Percentiles rank a stretch among this genome's conserved stretches.
Conservation (phyloP, 1,284 basidiomycete genomes). For the Ceratobasidium sp. region DNA sequence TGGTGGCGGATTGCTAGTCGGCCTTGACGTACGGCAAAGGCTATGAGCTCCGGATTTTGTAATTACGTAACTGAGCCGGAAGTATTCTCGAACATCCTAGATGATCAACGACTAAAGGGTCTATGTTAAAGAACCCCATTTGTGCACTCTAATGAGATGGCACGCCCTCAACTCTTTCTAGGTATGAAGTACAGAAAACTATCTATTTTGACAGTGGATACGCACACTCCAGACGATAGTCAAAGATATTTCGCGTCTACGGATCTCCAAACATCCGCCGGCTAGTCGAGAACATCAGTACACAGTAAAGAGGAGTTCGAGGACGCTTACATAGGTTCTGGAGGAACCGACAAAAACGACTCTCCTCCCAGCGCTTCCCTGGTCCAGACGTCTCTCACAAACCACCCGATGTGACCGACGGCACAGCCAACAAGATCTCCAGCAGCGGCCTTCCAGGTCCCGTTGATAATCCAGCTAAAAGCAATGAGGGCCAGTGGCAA, state of each 20-base stretch:
- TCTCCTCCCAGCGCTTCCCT: slow-evolving; percentile 87
- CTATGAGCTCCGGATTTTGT: background rate
- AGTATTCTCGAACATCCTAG: slow-evolving; percentile 27
- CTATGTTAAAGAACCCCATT: slow-evolving; percentile 4
- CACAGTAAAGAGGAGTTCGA: background rate
- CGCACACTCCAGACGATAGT: background rate
- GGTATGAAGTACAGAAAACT: background rate
- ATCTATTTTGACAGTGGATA: background rate
- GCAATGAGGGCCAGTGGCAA: slow-evolving; percentile 89
- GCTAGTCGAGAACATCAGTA: slow-evolving; percentile 2
- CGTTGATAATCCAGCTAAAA: slow-evolving; percentile 92
- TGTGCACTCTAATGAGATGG: no score
- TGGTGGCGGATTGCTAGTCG: background rate
- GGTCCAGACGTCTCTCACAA: slow-evolving; percentile 94
- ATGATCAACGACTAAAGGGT: slow-evolving; percentile 7
- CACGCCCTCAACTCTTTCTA: no score
- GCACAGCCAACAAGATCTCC: slow-evolving; percentile 89
- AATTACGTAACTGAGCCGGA: slow-evolving; percentile 11
- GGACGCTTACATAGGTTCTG: slow-evolving; percentile 75
- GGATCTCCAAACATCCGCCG: slow-evolving; percentile 43
- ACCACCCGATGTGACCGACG: slow-evolving; percentile 92
- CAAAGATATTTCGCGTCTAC: background rate
- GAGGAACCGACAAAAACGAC: slow-evolving; percentile 80
- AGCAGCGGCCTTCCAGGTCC: slow-evolving; percentile 84
- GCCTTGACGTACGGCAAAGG: background rate